phyloP scores from a whole-genome alignment of 192 early-diverging fungal genomes.

The Piromyces finnis region DNA sequence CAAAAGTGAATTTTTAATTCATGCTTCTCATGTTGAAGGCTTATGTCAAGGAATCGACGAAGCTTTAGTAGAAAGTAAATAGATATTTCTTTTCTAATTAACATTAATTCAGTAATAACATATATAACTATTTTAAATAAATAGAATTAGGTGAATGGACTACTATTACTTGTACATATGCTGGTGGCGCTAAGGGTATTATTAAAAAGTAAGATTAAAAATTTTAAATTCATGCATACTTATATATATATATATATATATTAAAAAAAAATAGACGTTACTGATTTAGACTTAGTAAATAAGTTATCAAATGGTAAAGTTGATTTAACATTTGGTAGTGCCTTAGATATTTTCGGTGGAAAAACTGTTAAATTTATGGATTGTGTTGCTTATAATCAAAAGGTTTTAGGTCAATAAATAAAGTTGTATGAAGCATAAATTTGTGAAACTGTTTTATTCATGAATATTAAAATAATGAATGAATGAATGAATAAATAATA shows the following conservation, averaged over 20 bases:
- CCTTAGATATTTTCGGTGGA: slow-evolving; percentile 95
- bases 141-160: slow-evolving; percentile 55
- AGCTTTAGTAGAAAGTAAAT: slow-evolving; percentile 53
- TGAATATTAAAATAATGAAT: no score
- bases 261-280: slow-evolving; percentile 7
- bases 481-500: no score
- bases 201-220: no score
- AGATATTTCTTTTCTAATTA: no score
- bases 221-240: no score
- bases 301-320: slow-evolving; percentile 60
- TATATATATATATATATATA: neutral
- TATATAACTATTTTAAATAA: no score
- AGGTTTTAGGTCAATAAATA: neutral
- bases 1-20: slow-evolving; percentile 77
- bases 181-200: slow-evolving; percentile 63
- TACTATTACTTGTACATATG: slow-evolving; percentile 81
- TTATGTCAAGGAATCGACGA: slow-evolving; percentile 84
- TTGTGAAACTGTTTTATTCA: no score
- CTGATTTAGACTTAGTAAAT: slow-evolving; percentile 64
- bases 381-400: slow-evolving; percentile 6
- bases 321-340: slow-evolving; percentile 88
- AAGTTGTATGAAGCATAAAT: no score
- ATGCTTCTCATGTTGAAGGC: slow-evolving; percentile 96
- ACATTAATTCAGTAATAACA: no score
- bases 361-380: slow-evolving; percentile 58